Percentiles rank a stretch among this genome's conserved stretches.
phyloP scores from a whole-genome alignment of 768 basidiomycete genomes.

The Gymnopilus dilepis region DNA sequence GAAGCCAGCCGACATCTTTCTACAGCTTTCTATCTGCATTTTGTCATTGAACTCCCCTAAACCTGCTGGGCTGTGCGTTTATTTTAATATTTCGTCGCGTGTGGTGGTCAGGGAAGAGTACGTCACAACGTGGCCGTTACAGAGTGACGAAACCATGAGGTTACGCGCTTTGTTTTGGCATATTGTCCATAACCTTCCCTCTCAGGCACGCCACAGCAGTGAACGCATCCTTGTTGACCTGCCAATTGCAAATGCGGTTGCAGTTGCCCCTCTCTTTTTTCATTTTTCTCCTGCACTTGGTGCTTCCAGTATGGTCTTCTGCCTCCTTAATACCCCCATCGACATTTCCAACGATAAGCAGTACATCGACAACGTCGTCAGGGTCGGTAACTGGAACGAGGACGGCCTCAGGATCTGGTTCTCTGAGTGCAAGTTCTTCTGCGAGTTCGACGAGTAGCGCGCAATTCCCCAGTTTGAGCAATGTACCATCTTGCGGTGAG shows the following conservation, averaged over 20 bases:
- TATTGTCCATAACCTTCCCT: too few species aligned
- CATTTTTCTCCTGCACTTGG: constrained; percentile 10
- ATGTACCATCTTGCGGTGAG: constrained; percentile 46
- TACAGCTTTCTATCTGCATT: not conserved
- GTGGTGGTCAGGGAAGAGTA: too few species aligned
- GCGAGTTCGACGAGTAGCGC: constrained; percentile 38
- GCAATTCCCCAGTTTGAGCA: constrained; percentile 43
- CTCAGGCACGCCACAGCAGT: too few species aligned
- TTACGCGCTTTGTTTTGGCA: too few species aligned
- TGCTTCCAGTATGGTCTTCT: constrained; percentile 13
- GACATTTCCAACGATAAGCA: constrained; percentile 23
- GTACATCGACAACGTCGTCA: constrained; percentile 8
- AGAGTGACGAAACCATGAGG: too few species aligned
- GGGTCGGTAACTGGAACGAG: not conserved
- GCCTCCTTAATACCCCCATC: constrained; percentile 22
- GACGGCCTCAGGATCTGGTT: not conserved
- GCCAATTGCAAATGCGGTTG: too few species aligned
- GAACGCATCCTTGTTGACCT: too few species aligned
- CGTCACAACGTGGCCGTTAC: too few species aligned
- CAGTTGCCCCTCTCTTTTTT: constrained; percentile 12
- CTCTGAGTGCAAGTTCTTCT: constrained; percentile 20
- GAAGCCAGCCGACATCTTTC: too few species aligned
- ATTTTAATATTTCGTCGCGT: not conserved
- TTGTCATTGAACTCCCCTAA: not conserved
- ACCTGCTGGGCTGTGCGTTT: not conserved